A percentile compares a stretch with the other conserved stretches of the same genome.
These are phyloP conservation scores for Periconia digitata DNA, from an alignment of 2,329 filamentous ascomycete genomes.

Conservation along the genomic window DNA sequence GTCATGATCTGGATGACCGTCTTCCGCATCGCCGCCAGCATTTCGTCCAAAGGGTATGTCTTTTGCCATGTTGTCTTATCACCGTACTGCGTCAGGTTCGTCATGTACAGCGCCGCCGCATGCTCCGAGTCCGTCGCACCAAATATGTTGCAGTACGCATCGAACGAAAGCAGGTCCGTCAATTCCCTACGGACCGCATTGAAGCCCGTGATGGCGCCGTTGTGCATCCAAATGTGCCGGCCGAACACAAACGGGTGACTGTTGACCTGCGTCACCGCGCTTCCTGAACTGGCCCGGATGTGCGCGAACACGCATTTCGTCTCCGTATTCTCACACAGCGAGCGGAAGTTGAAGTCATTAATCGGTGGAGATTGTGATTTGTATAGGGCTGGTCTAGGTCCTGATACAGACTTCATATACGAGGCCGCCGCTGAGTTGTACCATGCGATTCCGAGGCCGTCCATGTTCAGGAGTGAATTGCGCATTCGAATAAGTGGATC, in stretches of 20 bases:
- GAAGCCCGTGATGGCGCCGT: slow-evolving; percentile 55
- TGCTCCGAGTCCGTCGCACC: slow-evolving; percentile 58
- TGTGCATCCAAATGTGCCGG: slow-evolving; percentile 59
- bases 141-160: slow-evolving; percentile 51
- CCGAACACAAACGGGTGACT: slow-evolving; percentile 60
- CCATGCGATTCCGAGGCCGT: slow-evolving; percentile 59
- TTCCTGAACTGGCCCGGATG: slow-evolving; percentile 54
- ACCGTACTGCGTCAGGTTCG: slow-evolving; percentile 45
- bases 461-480: slow-evolving; percentile 58
- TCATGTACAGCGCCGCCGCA: slow-evolving; percentile 54
- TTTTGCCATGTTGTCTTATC: slow-evolving; percentile 47
- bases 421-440: slow-evolving; percentile 51
- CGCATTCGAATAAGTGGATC: slow-evolving; percentile 51
- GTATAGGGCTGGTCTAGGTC: slow-evolving; percentile 53
- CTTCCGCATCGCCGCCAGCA: slow-evolving; percentile 50
- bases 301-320: slow-evolving; percentile 55
- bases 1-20: slow-evolving; percentile 50
- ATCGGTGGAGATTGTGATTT: slow-evolving; percentile 55
- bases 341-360: slow-evolving; percentile 57
- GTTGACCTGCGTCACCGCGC: slow-evolving; percentile 53
- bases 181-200: slow-evolving; percentile 50
- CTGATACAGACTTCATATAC: slow-evolving; percentile 40
- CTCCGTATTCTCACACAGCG: slow-evolving; percentile 54
- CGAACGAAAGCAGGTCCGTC: slow-evolving; percentile 48
- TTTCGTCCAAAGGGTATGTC: slow-evolving; percentile 45